These are phyloP conservation scores for Sugiyamaella xylanicola DNA, from an alignment of 1,139 yeast species.

Conservation along the genomic window DNA sequence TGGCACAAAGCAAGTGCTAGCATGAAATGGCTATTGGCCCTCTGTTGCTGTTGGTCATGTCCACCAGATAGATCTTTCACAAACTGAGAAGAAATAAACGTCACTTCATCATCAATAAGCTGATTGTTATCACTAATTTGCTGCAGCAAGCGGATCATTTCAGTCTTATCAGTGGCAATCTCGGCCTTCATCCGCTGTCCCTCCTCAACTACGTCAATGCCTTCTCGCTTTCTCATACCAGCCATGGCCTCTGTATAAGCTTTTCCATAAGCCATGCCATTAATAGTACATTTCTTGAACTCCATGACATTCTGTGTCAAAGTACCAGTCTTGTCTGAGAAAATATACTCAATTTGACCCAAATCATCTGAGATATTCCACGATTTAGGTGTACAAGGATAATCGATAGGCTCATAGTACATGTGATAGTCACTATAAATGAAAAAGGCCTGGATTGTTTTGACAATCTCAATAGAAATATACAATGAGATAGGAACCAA, in stretches of 20 bases:
- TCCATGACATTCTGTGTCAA: conserved; percentile 97
- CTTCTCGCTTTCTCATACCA: conserved; percentile 86
- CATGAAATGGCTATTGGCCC: conserved; percentile 77
- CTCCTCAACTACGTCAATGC: conserved; percentile 74
- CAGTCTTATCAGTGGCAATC: conserved; percentile 62
- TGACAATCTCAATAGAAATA: conserved; percentile 92
- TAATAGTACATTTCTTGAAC: conserved; percentile 87
- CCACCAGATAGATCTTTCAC: conserved; percentile 56
- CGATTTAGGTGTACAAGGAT: conserved; percentile 93
- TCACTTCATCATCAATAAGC: conserved; percentile 63
- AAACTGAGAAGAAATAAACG: conserved; percentile 75
- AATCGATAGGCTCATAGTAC: conserved; percentile 83
- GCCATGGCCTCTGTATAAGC: conserved; percentile 97
- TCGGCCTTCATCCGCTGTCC: conserved; percentile 60
- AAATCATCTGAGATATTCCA: conserved; percentile 98
- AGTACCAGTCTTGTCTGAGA: conserved; percentile 97
- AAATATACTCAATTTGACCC: conserved; percentile 94
- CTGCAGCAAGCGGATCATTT: conserved; percentile 62
- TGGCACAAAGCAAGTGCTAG: conserved; percentile 87
- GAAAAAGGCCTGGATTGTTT: conserved; percentile 91
- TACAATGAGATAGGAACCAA: conserved; percentile 94
- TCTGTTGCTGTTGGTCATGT: conserved; percentile 58
- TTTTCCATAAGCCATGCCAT: conserved; percentile 85
- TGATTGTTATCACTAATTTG: conserved; percentile 57
- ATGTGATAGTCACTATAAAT: conserved; percentile 84